Evolutionary conservation across 108 stramenopile species (phyloP), one percentile per base, ranked within the genome.

Genomic region (Conticribra guillardii): DNA sequence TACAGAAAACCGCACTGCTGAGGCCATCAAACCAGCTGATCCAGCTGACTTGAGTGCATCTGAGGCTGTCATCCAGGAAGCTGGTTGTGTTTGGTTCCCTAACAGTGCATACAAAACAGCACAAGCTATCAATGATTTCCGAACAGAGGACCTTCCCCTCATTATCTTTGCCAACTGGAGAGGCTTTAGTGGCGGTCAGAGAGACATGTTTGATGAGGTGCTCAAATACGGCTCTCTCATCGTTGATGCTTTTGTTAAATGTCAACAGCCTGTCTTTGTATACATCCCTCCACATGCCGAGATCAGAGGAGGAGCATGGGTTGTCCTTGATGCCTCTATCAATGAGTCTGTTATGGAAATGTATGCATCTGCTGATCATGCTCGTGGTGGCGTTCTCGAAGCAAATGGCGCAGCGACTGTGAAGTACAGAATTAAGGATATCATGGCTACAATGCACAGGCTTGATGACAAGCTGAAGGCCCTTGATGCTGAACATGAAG

Each of bases 171-270:
- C 98, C 54, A 99, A 99, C 85, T 99, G 99, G 99, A 84, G 99
- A 46, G 99, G 99, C 48, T 99, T 99, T 81, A 96, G 95, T 63
- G 99, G 99, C 24, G 99, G 99, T 0, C 96, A 97, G 76, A 82
- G 99, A 33, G 99, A 99, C 73, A 99, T 99, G 99, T 99, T 98
- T 79, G 98, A 99, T 70, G 97, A 99, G 83, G 96, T 99, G 33
- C 85, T 99, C 55, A 99, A 99, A 81, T 99, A 97, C 69, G 99
- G 99, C 8, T 88, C 95, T 5, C 71, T 96, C 64, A 99, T 99
- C 67, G 99, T 99, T 26, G 98, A 99, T 71, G 97, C 96, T 2
- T 96, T 99, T 54, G 98, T 98, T 29, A 94, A 87, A 21, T 99
- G 93, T 73, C 90, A 89, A 74, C 97, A 99, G 84, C 99, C 99